Conservation (phyloP, 2,329 filamentous ascomycete species). For the Diaporthe sp. region DNA sequence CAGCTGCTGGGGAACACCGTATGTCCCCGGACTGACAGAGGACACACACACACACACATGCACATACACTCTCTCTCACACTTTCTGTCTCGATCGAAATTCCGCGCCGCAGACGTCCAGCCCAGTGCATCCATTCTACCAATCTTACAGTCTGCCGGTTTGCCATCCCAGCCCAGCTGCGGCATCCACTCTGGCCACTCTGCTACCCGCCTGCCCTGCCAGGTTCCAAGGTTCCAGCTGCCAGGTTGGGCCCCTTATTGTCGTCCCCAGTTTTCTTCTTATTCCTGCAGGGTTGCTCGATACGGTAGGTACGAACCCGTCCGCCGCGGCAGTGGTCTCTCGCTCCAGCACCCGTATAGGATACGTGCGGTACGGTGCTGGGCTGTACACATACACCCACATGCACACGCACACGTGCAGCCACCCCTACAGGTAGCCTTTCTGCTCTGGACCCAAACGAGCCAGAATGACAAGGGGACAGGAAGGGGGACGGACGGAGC, state of each 20-base stretch:
- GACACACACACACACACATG: background rate
- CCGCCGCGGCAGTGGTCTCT: slow-evolving; percentile 12
- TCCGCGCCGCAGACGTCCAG: background rate
- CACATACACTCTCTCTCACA: background rate
- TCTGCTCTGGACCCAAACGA: background rate
- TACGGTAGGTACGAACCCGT: slow-evolving; percentile 27
- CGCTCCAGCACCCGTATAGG: background rate
- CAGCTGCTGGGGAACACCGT: background rate
- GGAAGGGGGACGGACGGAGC: background rate
- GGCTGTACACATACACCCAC: background rate
- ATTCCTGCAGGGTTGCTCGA: slow-evolving; percentile 26
- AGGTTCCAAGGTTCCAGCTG: slow-evolving; percentile 20
- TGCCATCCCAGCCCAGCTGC: background rate
- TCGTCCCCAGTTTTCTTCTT: slow-evolving; percentile 22
- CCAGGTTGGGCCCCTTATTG: slow-evolving; percentile 26
- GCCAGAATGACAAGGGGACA: slow-evolving; percentile 18
- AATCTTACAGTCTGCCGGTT: background rate
- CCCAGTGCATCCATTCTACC: background rate
- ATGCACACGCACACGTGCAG: slow-evolving; percentile 17
- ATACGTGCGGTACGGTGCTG: slow-evolving; percentile 19
- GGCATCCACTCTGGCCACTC: background rate
- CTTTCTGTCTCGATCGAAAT: background rate
- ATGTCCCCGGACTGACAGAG: background rate
- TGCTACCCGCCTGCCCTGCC: slow-evolving; percentile 12
- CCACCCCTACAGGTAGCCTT: slow-evolving; percentile 22